These are phyloP conservation scores for Rosa multiflora DNA, from an alignment of 306 rosid genomes.

Conservation along the genomic window DNA sequence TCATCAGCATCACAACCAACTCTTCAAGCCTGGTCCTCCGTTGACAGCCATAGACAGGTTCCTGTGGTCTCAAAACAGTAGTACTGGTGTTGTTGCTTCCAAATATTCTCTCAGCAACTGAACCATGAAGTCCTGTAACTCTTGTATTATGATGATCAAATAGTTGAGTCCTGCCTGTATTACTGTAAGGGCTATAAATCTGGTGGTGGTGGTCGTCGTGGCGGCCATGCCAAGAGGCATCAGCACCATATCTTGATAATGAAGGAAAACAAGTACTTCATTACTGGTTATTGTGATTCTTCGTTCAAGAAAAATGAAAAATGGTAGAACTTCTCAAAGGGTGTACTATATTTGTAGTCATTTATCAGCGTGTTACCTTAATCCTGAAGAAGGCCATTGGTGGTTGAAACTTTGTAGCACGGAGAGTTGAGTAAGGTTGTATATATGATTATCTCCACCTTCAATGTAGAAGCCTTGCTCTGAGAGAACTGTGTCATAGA, in stretches of 20 bases:
- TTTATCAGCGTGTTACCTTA: conserved; percentile 25
- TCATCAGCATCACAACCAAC: conserved; percentile 2
- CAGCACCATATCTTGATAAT: conserved; percentile 14
- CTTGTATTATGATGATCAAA: conserved; percentile 7
- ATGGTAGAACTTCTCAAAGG: neutral
- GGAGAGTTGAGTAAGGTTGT: conserved; percentile 46
- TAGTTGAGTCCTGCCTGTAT: neutral
- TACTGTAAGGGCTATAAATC: conserved; percentile 22
- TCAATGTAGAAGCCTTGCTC: conserved; percentile 39
- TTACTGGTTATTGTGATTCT: neutral
- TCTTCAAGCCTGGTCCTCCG: conserved; percentile 41
- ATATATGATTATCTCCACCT: conserved; percentile 33
- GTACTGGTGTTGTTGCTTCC: conserved; percentile 21
- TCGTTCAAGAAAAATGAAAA: neutral
- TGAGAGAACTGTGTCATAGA: conserved; percentile 17
- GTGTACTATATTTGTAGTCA: neutral
- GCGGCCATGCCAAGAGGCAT: conserved; percentile 13
- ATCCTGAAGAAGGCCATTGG: conserved; percentile 34
- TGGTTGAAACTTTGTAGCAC: conserved; percentile 37
- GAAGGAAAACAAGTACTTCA: neutral
- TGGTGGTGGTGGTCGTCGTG: conserved; percentile 9
- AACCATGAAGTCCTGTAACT: conserved; percentile 23
- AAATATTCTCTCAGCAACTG: conserved; percentile 26
- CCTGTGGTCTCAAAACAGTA: conserved; percentile 29
- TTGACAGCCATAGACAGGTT: conserved; percentile 71